Conservation (phyloP, 495 filamentous ascomycete genomes). For the Lepidopterella palustris region DNA sequence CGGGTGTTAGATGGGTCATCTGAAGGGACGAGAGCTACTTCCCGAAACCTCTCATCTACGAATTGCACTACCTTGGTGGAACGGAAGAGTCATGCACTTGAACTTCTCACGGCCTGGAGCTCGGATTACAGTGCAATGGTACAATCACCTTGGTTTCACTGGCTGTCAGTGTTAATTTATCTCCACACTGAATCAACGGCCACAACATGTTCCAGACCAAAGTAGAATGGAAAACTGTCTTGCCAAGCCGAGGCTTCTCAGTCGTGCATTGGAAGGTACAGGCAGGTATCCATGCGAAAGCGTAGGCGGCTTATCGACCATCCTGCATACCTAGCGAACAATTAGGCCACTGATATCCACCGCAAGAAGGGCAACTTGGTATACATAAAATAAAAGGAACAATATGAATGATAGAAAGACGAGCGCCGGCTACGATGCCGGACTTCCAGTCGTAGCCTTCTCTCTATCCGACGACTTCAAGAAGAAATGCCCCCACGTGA, state of each 20-base stretch:
- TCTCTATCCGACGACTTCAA: conserved; percentile 58
- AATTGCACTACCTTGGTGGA: conserved; percentile 69
- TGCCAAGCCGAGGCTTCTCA: conserved; percentile 60
- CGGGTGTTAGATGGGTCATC: conserved; percentile 43
- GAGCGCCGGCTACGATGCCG: conserved; percentile 57
- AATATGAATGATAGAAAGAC: conserved; percentile 44
- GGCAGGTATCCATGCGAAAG: conserved; percentile 59
- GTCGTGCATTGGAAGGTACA: conserved; percentile 60
- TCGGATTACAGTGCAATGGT: conserved; percentile 70
- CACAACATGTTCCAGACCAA: too few species aligned
- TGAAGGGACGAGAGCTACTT: conserved; percentile 54
- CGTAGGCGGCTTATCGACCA: not conserved
- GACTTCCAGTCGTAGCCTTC: conserved; percentile 68
- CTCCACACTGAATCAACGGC: not conserved
- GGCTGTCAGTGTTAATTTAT: conserved; percentile 45
- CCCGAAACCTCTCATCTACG: conserved; percentile 65
- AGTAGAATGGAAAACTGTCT: conserved; percentile 71
- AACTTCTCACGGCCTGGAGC: conserved; percentile 71
- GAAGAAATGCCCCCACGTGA: conserved; percentile 54
- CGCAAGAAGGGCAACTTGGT: conserved; percentile 42
- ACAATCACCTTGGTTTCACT: conserved; percentile 63
- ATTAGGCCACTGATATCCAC: conserved; percentile 57
- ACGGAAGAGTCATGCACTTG: conserved; percentile 68
- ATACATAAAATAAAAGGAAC: conserved; percentile 35
- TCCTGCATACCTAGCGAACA: not conserved